phyloP scores from a whole-genome alignment of 345 rosid species.

The Trapa incisa region DNA sequence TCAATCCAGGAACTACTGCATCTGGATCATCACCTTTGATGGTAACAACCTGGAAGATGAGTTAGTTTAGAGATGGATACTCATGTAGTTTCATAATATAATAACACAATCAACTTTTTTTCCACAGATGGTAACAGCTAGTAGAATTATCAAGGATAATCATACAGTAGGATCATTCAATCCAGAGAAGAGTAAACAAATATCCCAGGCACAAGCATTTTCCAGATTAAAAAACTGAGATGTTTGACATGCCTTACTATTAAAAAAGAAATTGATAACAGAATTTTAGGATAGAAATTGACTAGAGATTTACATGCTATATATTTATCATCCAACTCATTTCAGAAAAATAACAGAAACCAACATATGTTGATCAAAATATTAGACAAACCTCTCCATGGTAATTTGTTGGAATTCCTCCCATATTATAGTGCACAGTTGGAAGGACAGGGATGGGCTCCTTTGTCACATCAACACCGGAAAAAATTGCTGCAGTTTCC shows the following conservation, averaged over 20 bases:
- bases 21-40: conserved; percentile 73
- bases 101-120: neutral
- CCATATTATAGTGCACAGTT: conserved; percentile 99
- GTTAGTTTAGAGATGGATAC: neutral
- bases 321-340: neutral
- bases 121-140: neutral
- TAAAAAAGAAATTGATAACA: neutral
- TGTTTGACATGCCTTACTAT: neutral
- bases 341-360: neutral
- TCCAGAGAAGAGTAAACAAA: neutral
- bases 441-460: conserved; percentile 99
- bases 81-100: neutral
- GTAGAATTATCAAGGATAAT: neutral
- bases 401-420: conserved; percentile 95
- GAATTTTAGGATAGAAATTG: too few relatives aligned
- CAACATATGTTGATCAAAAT: neutral
- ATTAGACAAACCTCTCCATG: conserved; percentile 53
- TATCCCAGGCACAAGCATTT: neutral
- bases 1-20: conserved; percentile 75
- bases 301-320: neutral
- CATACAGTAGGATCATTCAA: neutral
- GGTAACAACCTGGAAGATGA: conserved; percentile 56
- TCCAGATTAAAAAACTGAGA: neutral
- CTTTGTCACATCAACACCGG: conserved; percentile 98
- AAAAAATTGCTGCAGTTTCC: conserved; percentile 98